Evolutionary conservation across 139 green algal genomes (phyloP).

Genomic region (Bryopsis sp.): DNA sequence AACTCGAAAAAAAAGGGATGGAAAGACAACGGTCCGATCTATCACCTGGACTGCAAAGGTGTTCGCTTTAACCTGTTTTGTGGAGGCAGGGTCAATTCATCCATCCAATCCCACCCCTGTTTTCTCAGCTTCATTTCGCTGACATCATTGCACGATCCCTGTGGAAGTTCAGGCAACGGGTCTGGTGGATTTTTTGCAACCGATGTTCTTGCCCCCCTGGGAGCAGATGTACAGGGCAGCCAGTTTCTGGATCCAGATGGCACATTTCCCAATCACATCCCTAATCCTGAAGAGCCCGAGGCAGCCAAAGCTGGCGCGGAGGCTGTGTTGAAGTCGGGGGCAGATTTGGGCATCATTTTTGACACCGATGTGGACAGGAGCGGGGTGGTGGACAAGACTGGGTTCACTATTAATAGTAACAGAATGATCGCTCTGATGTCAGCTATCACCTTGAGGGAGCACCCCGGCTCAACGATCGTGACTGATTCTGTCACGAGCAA

Average conservation of each 20-base stretch:
- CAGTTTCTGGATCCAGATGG: conserved; percentile 90
- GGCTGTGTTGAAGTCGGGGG: conserved; percentile 23
- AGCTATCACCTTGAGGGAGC: conserved; percentile 68
- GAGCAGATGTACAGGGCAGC: conserved; percentile 73
- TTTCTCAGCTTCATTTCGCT: too few relatives aligned
- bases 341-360: conserved; percentile 91
- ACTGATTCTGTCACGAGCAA: conserved; percentile 89
- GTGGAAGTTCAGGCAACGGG: too few relatives aligned
- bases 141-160: too few relatives aligned
- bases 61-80: too few relatives aligned
- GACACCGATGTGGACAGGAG: conserved; percentile 94
- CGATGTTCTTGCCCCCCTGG: conserved; percentile 80
- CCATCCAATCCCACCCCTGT: too few relatives aligned
- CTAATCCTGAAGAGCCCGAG: conserved; percentile 87
- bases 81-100: too few relatives aligned
- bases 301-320: conserved; percentile 28
- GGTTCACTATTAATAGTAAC: conserved; percentile 88
- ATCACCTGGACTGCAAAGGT: too few relatives aligned
- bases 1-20: conserved; percentile 35
- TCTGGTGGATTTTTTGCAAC: conserved; percentile 69
- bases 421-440: conserved; percentile 85
- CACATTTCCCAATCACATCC: conserved; percentile 86
- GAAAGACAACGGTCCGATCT: conserved; percentile 28
- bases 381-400: conserved; percentile 56
- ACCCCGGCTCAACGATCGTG: conserved; percentile 86